A percentile compares a stretch with the other conserved stretches of the same genome.
Conservation (phyloP, 306 rosid species). For the Albizia julibrissin region DNA sequence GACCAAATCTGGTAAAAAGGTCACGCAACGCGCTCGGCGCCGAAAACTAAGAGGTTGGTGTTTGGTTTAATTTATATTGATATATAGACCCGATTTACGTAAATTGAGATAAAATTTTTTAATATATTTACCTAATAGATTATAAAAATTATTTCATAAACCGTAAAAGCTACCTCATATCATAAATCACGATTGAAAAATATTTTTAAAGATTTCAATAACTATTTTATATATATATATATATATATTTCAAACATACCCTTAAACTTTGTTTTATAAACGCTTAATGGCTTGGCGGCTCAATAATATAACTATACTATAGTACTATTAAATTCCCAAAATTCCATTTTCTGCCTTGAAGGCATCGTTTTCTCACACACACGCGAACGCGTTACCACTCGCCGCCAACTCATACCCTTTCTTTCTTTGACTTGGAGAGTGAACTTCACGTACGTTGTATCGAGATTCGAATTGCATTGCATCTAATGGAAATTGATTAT, state of each 20-base stretch:
- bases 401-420: not conserved
- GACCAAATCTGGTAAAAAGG: not conserved
- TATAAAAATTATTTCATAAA: too few relatives aligned
- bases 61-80: too few relatives aligned
- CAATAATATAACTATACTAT: not conserved
- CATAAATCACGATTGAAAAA: too few relatives aligned
- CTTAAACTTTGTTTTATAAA: not conserved
- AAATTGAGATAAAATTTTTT: too few relatives aligned
- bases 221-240: too few relatives aligned
- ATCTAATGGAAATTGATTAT: not conserved
- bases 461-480: slow-evolving; percentile 13
- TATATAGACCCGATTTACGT: too few relatives aligned
- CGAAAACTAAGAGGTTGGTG: too few relatives aligned
- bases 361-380: slow-evolving; percentile 13
- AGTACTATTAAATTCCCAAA: not conserved
- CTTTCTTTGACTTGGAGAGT: slow-evolving; percentile 6
- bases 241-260: too few relatives aligned
- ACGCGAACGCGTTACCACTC: slow-evolving; percentile 15
- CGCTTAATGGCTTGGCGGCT: not conserved
- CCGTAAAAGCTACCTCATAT: too few relatives aligned
- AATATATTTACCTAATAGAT: too few relatives aligned
- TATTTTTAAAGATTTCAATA: too few relatives aligned
- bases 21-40: not conserved
- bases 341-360: not conserved
- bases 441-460: slow-evolving; percentile 7